These are phyloP conservation scores for Pichia occidentalis DNA, from an alignment of 805 yeast genomes.

Conservation along the genomic window DNA sequence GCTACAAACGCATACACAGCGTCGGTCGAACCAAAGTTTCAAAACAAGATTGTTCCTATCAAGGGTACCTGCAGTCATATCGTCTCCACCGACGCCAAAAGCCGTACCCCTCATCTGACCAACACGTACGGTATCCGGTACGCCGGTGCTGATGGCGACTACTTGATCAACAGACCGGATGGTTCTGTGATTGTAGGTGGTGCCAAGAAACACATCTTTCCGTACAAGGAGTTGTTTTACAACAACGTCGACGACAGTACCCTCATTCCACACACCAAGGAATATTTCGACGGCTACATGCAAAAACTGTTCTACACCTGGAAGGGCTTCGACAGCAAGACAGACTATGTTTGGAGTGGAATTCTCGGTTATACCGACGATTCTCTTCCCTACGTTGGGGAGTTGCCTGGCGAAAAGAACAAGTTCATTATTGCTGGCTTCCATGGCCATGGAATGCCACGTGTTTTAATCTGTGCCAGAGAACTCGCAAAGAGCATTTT, in stretches of 20 bases:
- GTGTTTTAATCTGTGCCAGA: constrained; percentile 35
- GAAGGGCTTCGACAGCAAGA: constrained; percentile 24
- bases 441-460: constrained; percentile 48
- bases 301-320: constrained; percentile 28
- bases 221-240: constrained; percentile 24
- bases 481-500: constrained; percentile 29
- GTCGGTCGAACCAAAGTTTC: constrained; percentile 23
- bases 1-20: constrained; percentile 35
- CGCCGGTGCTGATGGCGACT: constrained; percentile 26
- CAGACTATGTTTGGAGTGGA: constrained; percentile 37
- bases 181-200: constrained; percentile 35
- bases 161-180: constrained; percentile 33
- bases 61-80: constrained; percentile 31
- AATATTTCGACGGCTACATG: constrained; percentile 29
- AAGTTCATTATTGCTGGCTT: constrained; percentile 41
- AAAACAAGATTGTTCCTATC: constrained; percentile 30
- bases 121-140: constrained; percentile 30
- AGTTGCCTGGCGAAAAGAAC: constrained; percentile 26
- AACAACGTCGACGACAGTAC: constrained; percentile 31
- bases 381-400: constrained; percentile 38
- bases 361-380: constrained; percentile 42
- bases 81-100: constrained; percentile 15
- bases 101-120: constrained; percentile 30
- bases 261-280: constrained; percentile 23
- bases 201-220: constrained; percentile 22